Base-by-base conservation (phyloP, 2,329 filamentous ascomycete species). In the Talaromyces sp. region DNA sequence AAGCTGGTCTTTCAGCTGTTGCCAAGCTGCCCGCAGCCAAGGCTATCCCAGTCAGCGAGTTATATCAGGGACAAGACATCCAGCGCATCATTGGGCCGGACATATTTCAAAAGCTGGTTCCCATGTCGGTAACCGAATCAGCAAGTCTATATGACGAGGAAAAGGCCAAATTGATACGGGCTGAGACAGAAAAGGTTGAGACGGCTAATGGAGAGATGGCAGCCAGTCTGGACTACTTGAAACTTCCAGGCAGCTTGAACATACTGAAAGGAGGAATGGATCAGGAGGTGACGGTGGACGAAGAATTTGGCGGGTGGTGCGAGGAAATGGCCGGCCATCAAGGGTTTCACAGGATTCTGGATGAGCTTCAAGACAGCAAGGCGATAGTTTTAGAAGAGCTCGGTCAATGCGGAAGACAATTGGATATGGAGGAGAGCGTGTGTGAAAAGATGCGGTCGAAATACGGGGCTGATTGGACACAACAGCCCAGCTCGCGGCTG, bases 391-490 rank as follows among this genome's bases (percentile, higher is more conserved):
- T 91, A 27, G 80, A 81, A 2, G 84, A 86, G 2, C 75, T 99
- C 59, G 92, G 97, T 60, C 85, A 85, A 60, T 91, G 91, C 67
- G 87, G 88, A 59, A 96, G 96, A 72, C 90, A 95, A 69, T 78
- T 99, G 48, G 94, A 99, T 66, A 92, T 94, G 86, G 94, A 99
- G 74, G 95, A 97, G 77, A 95, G 91, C 59, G 91, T 97, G 0
- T 99, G 94, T 73, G 94, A 99, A 74, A 99, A 97, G 80, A 99
- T 99, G 94, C 86, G 94, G 53, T 95, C 92, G 12, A 99, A 99
- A 73, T 97, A 97, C 72, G 92, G 93, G 59, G 84, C 83, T 29
- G 93, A 97, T 58, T 99, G 94, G 94, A 96, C 91, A 19, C 94
- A 99, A 69, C 94, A 99, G 70, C 94, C 94, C 11, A 97, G 93